Percentiles rank a stretch among this genome's conserved stretches.
These are phyloP conservation scores for Lablab purpureus DNA, from an alignment of 306 rosid species.

Conservation along the genomic window DNA sequence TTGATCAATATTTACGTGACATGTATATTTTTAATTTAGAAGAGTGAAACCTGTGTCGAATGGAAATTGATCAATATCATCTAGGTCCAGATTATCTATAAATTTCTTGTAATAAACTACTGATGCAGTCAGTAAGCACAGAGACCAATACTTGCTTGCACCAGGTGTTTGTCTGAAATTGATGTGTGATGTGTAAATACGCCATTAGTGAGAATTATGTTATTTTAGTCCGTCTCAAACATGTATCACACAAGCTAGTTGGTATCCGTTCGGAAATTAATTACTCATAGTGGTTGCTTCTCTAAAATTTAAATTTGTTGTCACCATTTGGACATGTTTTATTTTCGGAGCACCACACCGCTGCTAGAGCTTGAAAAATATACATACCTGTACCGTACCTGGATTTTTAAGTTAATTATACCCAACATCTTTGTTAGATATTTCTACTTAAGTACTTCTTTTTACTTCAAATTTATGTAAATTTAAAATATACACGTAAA, in stretches of 20 bases:
- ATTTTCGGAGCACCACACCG: neutral
- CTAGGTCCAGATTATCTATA: neutral
- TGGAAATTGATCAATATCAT: neutral
- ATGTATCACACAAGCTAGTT: no score
- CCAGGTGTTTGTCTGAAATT: neutral
- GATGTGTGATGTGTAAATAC: slow-evolving; percentile 19
- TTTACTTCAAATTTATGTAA: neutral
- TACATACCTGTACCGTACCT: neutral
- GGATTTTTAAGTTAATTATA: neutral
- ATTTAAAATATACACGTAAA: neutral
- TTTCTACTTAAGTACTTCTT: neutral
- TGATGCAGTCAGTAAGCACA: neutral
- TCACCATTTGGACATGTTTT: neutral
- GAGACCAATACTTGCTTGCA: neutral
- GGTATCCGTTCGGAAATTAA: neutral
- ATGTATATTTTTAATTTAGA: neutral
- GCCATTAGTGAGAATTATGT: neutral
- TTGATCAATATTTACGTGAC: neutral
- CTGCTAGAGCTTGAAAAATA: neutral
- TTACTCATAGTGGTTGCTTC: neutral
- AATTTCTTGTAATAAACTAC: neutral
- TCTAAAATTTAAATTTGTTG: neutral
- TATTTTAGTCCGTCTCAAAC: no score
- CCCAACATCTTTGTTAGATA: neutral
- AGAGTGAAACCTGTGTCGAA: neutral